These are phyloP conservation scores for Protoeuglena noctilucae DNA, from an alignment of 139 green algal genomes.

Conservation along the genomic window DNA sequence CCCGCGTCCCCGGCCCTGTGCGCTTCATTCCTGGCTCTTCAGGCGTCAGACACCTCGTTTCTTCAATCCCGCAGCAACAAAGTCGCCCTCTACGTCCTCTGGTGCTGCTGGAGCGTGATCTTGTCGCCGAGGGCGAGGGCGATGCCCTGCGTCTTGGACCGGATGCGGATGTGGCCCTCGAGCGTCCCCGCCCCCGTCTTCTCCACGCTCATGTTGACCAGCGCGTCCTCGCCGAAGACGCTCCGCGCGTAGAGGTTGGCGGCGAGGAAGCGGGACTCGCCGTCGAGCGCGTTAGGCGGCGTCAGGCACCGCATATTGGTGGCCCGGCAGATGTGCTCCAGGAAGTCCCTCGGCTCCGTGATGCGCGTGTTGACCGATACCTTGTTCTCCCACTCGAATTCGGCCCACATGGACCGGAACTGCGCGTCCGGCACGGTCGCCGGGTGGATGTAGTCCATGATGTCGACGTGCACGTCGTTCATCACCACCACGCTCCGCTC, in stretches of 20 bases:
- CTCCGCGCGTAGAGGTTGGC: slow-evolving; percentile 89
- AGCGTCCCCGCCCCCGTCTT: slow-evolving; percentile 67
- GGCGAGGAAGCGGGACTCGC: slow-evolving; percentile 82
- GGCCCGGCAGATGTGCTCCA: slow-evolving; percentile 82
- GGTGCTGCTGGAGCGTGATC: slow-evolving; percentile 96
- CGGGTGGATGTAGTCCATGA: slow-evolving; percentile 98
- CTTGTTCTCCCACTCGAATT: slow-evolving; percentile 99
- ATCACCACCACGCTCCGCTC: slow-evolving; percentile 83
- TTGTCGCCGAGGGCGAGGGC: slow-evolving; percentile 90
- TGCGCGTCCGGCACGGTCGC: slow-evolving; percentile 66
- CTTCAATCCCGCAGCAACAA: too few species aligned
- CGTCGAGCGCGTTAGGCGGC: slow-evolving; percentile 62
- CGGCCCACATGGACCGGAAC: slow-evolving; percentile 95
- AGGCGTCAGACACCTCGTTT: too few species aligned
- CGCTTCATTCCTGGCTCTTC: too few species aligned
- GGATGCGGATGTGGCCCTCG: slow-evolving; percentile 87
- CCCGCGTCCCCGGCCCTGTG: too few species aligned
- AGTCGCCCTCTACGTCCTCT: too few species aligned
- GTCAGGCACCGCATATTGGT: slow-evolving; percentile 98
- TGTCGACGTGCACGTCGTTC: slow-evolving; percentile 98
- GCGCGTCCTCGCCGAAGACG: slow-evolving; percentile 95
- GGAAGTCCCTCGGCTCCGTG: slow-evolving; percentile 62
- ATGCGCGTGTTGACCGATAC: slow-evolving; percentile 91
- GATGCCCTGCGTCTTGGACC: slow-evolving; percentile 77
- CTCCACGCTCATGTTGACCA: slow-evolving; percentile 95